Conservation (phyloP, 169 alveolate species). For the Plasmodium coatneyi region DNA sequence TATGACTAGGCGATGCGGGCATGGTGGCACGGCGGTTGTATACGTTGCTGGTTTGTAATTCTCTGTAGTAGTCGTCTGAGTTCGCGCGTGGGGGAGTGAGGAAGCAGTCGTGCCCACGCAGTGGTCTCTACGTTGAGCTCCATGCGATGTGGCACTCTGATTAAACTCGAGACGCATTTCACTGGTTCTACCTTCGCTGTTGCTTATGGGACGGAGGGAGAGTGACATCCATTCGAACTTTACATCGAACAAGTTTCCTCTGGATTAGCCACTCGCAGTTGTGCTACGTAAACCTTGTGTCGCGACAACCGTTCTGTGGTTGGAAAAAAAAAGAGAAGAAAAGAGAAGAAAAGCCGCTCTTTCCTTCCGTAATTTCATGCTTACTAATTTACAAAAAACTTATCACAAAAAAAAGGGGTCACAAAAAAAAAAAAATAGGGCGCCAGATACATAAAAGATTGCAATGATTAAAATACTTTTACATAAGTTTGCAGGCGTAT, state of each 20-base stretch:
- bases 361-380: neutral
- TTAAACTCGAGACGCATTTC: neutral
- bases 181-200: neutral
- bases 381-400: too few species aligned
- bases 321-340: neutral
- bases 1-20: neutral
- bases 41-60: neutral
- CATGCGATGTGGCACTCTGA: neutral
- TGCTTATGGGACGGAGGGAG: neutral
- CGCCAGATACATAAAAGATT: neutral
- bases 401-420: neutral
- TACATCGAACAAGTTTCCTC: neutral
- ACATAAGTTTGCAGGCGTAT: neutral
- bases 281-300: neutral
- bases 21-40: neutral
- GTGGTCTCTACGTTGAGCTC: neutral
- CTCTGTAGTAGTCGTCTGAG: neutral
- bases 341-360: neutral
- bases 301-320: neutral
- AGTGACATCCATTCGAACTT: neutral
- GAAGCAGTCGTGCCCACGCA: neutral
- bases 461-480: neutral
- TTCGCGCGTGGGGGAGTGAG: neutral
- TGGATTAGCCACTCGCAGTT: neutral
- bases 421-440: neutral